Conservation (phyloP, 768 basidiomycete species). For the Chalciporus chontae region DNA sequence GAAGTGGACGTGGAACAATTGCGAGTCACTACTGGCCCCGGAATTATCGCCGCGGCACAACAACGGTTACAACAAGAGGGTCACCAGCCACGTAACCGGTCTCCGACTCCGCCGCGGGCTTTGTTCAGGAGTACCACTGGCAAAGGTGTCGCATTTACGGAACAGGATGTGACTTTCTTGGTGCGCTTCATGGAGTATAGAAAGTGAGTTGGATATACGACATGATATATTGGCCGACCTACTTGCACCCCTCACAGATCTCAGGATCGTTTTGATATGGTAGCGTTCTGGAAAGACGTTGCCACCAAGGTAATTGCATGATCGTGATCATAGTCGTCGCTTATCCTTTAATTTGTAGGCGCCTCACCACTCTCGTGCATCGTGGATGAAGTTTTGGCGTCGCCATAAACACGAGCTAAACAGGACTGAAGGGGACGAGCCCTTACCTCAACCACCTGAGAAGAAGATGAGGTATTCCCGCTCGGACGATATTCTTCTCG, state of each 20-base stretch:
- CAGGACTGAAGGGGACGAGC: constrained; percentile 61
- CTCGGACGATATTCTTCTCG: constrained; percentile 75
- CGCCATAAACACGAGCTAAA: constrained; percentile 83
- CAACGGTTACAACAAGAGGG: constrained; percentile 38
- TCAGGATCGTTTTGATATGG: constrained; percentile 67
- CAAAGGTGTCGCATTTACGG: constrained; percentile 86
- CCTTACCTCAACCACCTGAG: constrained; percentile 71
- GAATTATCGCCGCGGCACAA: constrained; percentile 43
- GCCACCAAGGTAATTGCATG: constrained; percentile 51
- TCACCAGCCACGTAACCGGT: constrained; percentile 50
- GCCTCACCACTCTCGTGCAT: constrained; percentile 86
- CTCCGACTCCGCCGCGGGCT: constrained; percentile 78
- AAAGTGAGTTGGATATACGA: constrained; percentile 44
- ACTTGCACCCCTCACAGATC: constrained; percentile 34
- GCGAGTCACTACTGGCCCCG: constrained; percentile 36
- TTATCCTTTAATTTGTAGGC: constrained; percentile 44
- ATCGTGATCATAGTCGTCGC: background rate
- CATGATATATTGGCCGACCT: background rate
- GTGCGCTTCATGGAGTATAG: constrained; percentile 75
- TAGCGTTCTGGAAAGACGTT: constrained; percentile 76
- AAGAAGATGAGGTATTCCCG: constrained; percentile 88
- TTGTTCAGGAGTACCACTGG: constrained; percentile 83
- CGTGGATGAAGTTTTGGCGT: constrained; percentile 94
- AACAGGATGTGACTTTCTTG: constrained; percentile 76
- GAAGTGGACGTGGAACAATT: constrained; percentile 41